These are phyloP conservation scores for Ogataea methanolica DNA, from an alignment of 805 yeast species.

Conservation along the genomic window DNA sequence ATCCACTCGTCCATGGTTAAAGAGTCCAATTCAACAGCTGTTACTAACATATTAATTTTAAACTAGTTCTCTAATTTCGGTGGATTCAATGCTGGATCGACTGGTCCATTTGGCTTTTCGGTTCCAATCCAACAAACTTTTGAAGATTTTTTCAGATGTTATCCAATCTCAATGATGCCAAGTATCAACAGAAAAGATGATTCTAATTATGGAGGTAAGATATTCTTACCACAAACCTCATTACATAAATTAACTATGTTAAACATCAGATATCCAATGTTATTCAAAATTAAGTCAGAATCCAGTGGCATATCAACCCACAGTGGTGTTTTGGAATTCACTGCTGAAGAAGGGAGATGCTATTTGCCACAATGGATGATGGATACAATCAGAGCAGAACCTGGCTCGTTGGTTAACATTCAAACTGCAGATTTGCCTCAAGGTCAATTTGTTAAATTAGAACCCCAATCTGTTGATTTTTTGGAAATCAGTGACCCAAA, in stretches of 20 bases:
- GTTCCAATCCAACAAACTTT: slow-evolving; percentile 36
- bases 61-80: slow-evolving; percentile 26
- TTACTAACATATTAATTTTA: neutral
- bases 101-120: slow-evolving; percentile 12
- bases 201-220: slow-evolving; percentile 92
- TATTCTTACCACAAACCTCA: slow-evolving; percentile 91
- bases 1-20: neutral
- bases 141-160: slow-evolving; percentile 87
- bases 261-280: slow-evolving; percentile 94
- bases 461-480: slow-evolving; percentile 93
- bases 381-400: slow-evolving; percentile 61
- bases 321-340: slow-evolving; percentile 93
- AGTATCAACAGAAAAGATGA: slow-evolving; percentile 66
- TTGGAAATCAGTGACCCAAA: slow-evolving; percentile 92
- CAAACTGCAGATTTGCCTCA: slow-evolving; percentile 74
- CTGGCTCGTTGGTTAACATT: slow-evolving; percentile 79
- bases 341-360: slow-evolving; percentile 95
- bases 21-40: neutral
- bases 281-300: slow-evolving; percentile 74
- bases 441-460: slow-evolving; percentile 86
- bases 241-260: slow-evolving; percentile 83
- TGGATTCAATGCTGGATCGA: slow-evolving; percentile 12
- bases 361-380: slow-evolving; percentile 98
- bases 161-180: slow-evolving; percentile 88
- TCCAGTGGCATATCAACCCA: slow-evolving; percentile 57